These are phyloP conservation scores for Magnolia sinica DNA, from an alignment of 164 flowering plant genomes.

Conservation along the genomic window DNA sequence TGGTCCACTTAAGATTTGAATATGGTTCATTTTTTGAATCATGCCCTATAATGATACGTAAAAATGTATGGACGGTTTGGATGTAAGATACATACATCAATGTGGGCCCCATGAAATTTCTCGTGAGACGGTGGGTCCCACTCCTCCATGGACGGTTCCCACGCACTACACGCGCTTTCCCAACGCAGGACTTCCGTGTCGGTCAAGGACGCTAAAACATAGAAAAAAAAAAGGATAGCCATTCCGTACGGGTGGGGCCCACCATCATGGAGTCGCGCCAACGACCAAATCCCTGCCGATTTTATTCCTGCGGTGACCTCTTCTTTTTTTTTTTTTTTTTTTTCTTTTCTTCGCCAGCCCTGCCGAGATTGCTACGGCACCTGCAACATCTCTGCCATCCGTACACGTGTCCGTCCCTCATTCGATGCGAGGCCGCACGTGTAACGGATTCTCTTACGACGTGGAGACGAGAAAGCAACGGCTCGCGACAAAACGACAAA, in stretches of 20 bases:
- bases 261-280: neutral
- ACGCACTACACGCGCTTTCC: neutral
- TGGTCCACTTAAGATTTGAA: too few species aligned
- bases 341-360: neutral
- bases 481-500: neutral
- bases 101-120: too few species aligned
- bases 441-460: neutral
- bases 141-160: too few species aligned
- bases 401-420: neutral
- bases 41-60: too few species aligned
- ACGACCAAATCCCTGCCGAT: slow-evolving; percentile 6
- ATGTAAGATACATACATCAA: too few species aligned
- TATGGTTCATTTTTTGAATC: too few species aligned
- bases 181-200: neutral
- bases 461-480: neutral
- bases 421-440: neutral
- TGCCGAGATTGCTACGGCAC: neutral
- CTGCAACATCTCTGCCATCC: neutral
- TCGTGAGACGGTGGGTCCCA: too few species aligned
- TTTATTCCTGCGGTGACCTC: neutral
- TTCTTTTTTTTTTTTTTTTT: neutral
- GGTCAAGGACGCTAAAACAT: neutral
- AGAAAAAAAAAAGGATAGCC: neutral
- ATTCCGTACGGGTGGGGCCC: neutral
- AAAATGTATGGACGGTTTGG: too few species aligned